Percentiles rank a stretch among this genome's conserved stretches.
These are phyloP conservation scores for Xylaria nigripes DNA, from an alignment of 495 filamentous ascomycete genomes.

Conservation along the genomic window DNA sequence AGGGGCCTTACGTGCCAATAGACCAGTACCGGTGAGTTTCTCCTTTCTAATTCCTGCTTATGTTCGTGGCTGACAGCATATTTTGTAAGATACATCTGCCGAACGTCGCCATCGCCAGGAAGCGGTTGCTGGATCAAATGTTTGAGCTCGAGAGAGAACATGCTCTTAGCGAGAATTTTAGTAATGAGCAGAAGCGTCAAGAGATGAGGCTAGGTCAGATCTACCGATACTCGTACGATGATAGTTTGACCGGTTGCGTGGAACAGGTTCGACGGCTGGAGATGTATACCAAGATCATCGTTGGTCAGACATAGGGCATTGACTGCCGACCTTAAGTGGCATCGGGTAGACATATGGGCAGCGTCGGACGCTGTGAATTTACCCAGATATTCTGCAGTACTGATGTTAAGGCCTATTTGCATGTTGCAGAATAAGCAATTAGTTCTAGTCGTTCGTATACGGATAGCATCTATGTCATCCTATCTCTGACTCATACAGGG, in stretches of 20 bases:
- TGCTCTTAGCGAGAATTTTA: constrained; percentile 20
- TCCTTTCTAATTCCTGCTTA: neutral
- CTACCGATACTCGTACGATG: constrained; percentile 34
- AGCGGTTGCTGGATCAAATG: constrained; percentile 45
- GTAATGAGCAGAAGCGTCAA: constrained; percentile 13
- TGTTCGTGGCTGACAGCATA: neutral
- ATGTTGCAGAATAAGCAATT: no score
- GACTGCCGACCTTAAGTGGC: neutral
- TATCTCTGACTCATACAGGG: no score
- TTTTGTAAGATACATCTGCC: constrained; percentile 39
- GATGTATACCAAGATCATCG: constrained; percentile 46
- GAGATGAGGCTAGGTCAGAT: constrained; percentile 27
- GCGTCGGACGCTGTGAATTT: no score
- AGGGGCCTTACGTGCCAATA: constrained; percentile 40
- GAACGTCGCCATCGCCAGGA: constrained; percentile 43
- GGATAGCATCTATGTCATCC: no score
- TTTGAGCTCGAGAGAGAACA: constrained; percentile 36
- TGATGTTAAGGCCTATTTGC: no score
- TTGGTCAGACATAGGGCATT: constrained; percentile 43
- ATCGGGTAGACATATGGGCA: no score
- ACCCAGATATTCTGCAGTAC: no score
- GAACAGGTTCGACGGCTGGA: constrained; percentile 44
- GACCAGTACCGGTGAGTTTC: constrained; percentile 38
- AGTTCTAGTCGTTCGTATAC: no score
- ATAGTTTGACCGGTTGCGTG: constrained; percentile 49